Base-by-base conservation (phyloP, 495 filamentous ascomycete genomes). In the Rhizodiscina lignyota region DNA sequence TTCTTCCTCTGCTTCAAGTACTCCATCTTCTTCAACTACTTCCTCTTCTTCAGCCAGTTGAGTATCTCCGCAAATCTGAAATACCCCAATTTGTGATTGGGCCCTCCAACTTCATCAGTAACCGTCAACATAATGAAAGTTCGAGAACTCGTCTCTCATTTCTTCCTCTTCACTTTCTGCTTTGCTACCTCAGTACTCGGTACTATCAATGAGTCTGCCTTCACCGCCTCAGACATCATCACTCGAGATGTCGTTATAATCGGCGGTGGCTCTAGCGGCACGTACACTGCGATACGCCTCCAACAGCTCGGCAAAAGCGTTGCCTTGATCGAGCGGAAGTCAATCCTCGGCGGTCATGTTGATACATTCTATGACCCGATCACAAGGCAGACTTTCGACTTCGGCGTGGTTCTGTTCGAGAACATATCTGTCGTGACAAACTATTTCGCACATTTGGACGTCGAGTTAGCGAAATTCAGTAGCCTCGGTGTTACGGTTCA, bases 191-290 rank as follows among this genome's bases (percentile, higher is more conserved):
- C n/a, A n/a, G n/a, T n/a, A n/a, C n/a, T n/a, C n/a, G n/a, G n/a
- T n/a, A n/a, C n/a, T n/a, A n/a, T n/a, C n/a, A n/a, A n/a, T n/a
- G n/a, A n/a, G n/a, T n/a, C n/a, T n/a, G 2, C 13, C 23, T 40
- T 28, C 12, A 12, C 21, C 5, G 24, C 38, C 4, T 3, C 4
- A 5, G 21, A 32, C 19, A 21, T 37, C 35, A 47, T 55, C 17
- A 43, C 39, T 17, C 43, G 46, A 4, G 61, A 67, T 40, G 54
- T 68, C 12, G 52, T 43, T 26, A 57, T 68, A 34, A 54, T 68
- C 18, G 66, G 64, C 5, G 65, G 66, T 21, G 66, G 66, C 10
- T 44, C 62, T 0, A 41, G 55, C 6, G 66, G 65, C 10, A 66
- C 60, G 1, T 66, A 65, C 39, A 52, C 63, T 12, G 63, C 66